Evolutionary conservation across 805 yeast species (phyloP).

Genomic region (Metschnikowia lochheadii): DNA sequence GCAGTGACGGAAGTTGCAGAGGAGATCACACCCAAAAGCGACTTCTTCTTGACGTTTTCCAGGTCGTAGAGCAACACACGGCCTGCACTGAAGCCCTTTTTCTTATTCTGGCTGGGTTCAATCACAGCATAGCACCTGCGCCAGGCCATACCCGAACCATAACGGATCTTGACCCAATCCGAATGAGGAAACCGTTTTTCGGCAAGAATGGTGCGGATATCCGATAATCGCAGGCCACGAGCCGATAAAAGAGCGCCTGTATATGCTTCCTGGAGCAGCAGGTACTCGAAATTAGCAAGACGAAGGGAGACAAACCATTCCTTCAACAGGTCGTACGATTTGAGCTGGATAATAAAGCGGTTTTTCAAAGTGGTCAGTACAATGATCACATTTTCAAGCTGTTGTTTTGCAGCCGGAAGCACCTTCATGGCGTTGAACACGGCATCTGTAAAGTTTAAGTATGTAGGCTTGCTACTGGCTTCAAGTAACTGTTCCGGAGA

Average conservation of each 20-base stretch:
- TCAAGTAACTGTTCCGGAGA: slow-evolving; percentile 52
- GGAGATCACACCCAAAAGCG: slow-evolving; percentile 74
- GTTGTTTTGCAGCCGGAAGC: slow-evolving; percentile 60
- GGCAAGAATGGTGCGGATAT: slow-evolving; percentile 78
- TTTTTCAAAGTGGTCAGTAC: slow-evolving; percentile 91
- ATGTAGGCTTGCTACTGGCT: slow-evolving; percentile 72
- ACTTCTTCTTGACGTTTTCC: slow-evolving; percentile 67
- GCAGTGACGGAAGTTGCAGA: slow-evolving; percentile 75
- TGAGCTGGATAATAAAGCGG: slow-evolving; percentile 76
- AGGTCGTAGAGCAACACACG: slow-evolving; percentile 75
- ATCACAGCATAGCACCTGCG: slow-evolving; percentile 88
- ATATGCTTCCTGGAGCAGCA: slow-evolving; percentile 87
- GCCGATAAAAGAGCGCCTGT: slow-evolving; percentile 92
- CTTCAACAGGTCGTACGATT: slow-evolving; percentile 57
- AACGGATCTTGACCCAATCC: slow-evolving; percentile 92
- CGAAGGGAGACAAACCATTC: slow-evolving; percentile 84
- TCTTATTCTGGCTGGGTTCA: slow-evolving; percentile 58
- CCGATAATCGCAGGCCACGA: slow-evolving; percentile 83
- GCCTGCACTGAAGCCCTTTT: slow-evolving; percentile 52
- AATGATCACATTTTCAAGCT: slow-evolving; percentile 73
- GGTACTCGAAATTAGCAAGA: slow-evolving; percentile 74
- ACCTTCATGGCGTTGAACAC: slow-evolving; percentile 67
- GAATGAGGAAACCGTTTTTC: slow-evolving; percentile 84
- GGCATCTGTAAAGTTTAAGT: slow-evolving; percentile 89
- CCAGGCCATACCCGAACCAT: slow-evolving; percentile 99